Percentiles rank a stretch among this genome's conserved stretches.
Evolutionary conservation across 306 rosid genomes (phyloP).

Genomic region (Medicago truncatula): MtrunA17r5.0-ANR NC_053042.1:34317001-34317500

Average conservation of each 20-base stretch:
- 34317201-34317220: neutral
- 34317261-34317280: constrained; percentile 58
- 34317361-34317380: constrained; percentile 4
- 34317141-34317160: constrained; percentile 55
- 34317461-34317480: neutral
- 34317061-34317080: constrained; percentile 1
- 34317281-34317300: constrained; percentile 52
- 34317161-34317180: neutral
- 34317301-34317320: constrained; percentile 57
- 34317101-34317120: constrained; percentile 38
- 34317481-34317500: no score
- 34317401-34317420: neutral
- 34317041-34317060: neutral
- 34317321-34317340: constrained; percentile 53
- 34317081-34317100: neutral
- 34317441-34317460: neutral
- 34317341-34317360: neutral
- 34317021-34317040: neutral
- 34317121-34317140: constrained; percentile 43
- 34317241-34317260: constrained; percentile 75
- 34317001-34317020: constrained; percentile 3
- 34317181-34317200: neutral
- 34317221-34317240: constrained; percentile 28
- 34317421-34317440: neutral
- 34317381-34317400: neutral